Evolutionary conservation across 1,139 yeast genomes (phyloP).

Genomic region (Suhomyces anneliseae): DNA sequence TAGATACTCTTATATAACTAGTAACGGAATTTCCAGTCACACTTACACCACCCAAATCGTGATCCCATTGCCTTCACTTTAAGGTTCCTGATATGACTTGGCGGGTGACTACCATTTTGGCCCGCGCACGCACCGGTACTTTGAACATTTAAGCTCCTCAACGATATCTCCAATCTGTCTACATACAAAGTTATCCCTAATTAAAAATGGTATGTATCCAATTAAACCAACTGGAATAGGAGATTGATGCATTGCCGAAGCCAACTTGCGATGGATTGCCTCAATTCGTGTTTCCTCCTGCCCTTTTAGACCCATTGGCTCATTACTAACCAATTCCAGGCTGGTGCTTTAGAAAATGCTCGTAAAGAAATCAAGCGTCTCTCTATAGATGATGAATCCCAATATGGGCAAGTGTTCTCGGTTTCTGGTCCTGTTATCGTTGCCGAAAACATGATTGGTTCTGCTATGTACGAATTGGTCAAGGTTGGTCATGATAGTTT

Average conservation of each 20-base stretch:
- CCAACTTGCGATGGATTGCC: neutral
- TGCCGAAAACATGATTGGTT: conserved; percentile 98
- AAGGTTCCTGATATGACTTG: conserved; percentile 1
- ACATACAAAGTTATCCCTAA: neutral
- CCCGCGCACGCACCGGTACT: conserved; percentile 7
- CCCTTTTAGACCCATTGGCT: neutral
- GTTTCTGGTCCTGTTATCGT: conserved; percentile 97
- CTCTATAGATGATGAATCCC: conserved; percentile 74
- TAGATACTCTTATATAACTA: too few relatives aligned
- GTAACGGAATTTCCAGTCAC: too few relatives aligned
- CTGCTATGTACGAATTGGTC: conserved; percentile 98
- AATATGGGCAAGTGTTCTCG: conserved; percentile 85
- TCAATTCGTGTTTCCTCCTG: neutral
- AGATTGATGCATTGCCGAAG: neutral
- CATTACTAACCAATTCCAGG: conserved; percentile 45
- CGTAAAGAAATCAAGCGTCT: conserved; percentile 90
- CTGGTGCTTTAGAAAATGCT: conserved; percentile 97
- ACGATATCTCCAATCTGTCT: neutral
- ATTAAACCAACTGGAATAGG: neutral
- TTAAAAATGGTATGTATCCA: conserved; percentile 10
- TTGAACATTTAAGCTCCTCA: neutral
- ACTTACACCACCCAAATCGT: too few relatives aligned
- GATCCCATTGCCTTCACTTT: neutral
- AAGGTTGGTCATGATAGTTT: conserved; percentile 95
- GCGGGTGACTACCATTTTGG: conserved; percentile 6